Evolutionary conservation across 2,329 filamentous ascomycete genomes (phyloP).

Genomic region (Zymoseptoria pseudotritici): DNA sequence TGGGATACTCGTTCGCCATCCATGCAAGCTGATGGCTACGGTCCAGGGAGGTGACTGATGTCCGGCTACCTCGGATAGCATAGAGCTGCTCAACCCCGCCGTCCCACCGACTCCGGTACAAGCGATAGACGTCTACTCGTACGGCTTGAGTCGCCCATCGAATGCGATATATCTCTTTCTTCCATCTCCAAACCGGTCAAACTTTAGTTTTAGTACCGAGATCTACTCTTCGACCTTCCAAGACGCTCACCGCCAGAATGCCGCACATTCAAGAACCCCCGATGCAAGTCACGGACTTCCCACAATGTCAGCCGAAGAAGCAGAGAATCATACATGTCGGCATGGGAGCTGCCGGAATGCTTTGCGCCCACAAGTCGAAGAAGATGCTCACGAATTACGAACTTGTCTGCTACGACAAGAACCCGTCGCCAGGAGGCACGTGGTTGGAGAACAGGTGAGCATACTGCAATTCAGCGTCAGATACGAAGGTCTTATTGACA

Average conservation of each 20-base stretch:
- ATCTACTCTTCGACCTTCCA: not conserved
- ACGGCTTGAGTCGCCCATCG: not conserved
- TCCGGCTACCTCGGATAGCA: not conserved
- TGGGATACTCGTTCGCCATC: not conserved
- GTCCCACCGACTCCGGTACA: slow-evolving; percentile 23
- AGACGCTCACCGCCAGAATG: slow-evolving; percentile 1
- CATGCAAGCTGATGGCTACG: not conserved
- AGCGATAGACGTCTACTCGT: not conserved
- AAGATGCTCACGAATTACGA: slow-evolving; percentile 21
- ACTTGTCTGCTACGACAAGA: slow-evolving; percentile 37
- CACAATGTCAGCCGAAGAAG: slow-evolving; percentile 14
- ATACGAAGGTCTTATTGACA: slow-evolving; percentile 20
- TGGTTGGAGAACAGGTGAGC: slow-evolving; percentile 36
- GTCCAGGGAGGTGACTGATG: not conserved
- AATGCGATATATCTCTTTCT: not conserved
- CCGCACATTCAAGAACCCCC: slow-evolving; percentile 12
- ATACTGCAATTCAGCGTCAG: slow-evolving; percentile 31
- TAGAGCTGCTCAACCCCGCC: not conserved
- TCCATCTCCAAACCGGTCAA: not conserved
- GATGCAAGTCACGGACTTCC: slow-evolving; percentile 13
- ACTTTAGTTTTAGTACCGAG: not conserved
- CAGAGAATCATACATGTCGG: slow-evolving; percentile 17
- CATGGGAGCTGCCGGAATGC: slow-evolving; percentile 15
- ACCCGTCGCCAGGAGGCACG: slow-evolving; percentile 32
- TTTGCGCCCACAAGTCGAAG: slow-evolving; percentile 9